These are phyloP conservation scores for Gynochthodes officinalis DNA, from an alignment of 257 asterid genomes.

Conservation along the genomic window DNA sequence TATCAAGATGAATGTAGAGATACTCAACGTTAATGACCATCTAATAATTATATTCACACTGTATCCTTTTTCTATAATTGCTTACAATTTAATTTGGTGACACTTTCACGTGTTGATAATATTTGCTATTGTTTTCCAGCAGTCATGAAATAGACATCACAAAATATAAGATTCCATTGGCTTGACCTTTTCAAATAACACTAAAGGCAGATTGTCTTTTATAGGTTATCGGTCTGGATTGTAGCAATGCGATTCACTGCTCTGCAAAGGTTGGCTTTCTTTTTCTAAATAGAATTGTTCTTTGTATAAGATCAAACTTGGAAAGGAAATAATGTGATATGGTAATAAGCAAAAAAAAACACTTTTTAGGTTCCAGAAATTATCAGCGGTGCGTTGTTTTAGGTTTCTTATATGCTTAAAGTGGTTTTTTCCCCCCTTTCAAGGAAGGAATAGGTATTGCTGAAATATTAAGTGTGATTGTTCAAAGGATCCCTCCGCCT, in stretches of 20 bases:
- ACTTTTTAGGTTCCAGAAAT: background rate
- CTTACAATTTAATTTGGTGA: background rate
- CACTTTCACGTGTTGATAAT: background rate
- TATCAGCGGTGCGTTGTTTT: background rate
- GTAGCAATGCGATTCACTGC: constrained; percentile 86
- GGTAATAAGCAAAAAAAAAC: background rate
- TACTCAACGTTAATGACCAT: background rate
- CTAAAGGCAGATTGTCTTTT: constrained; percentile 31
- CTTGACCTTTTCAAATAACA: background rate
- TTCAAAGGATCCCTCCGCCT: constrained; percentile 86
- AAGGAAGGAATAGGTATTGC: constrained; percentile 91
- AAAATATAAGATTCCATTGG: constrained; percentile 15
- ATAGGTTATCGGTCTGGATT: constrained; percentile 89
- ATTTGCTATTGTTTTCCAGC: constrained; percentile 16
- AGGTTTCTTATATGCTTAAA: background rate
- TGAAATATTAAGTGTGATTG: constrained; percentile 79
- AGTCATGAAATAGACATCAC: constrained; percentile 19
- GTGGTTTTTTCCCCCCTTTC: constrained; percentile 12
- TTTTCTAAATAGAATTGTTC: constrained; percentile 6
- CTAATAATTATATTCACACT: background rate
- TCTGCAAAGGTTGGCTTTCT: constrained; percentile 79
- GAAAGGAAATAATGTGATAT: background rate
- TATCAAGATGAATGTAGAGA: background rate
- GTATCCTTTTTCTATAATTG: background rate
- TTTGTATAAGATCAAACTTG: background rate